These are phyloP conservation scores for Dothidotthia symphoricarpi DNA, from an alignment of 2,329 filamentous ascomycete genomes.

Conservation along the genomic window DNA sequence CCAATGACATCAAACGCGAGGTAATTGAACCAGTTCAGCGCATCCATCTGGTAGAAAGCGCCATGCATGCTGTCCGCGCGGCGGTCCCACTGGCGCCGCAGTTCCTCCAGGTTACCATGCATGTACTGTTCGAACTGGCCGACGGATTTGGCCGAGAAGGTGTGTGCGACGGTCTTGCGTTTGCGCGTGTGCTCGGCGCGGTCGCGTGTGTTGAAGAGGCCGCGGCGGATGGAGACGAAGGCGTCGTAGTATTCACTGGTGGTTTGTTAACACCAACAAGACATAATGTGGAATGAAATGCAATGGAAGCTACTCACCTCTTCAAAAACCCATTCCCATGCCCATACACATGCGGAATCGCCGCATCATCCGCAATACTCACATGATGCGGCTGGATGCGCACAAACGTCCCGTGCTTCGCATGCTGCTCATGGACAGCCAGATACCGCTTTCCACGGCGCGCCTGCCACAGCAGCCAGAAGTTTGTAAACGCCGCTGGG, in stretches of 20 bases:
- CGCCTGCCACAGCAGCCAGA: conserved; percentile 70
- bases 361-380: conserved; percentile 75
- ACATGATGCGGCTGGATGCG: conserved; percentile 83
- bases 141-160: conserved; percentile 79
- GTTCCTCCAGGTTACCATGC: conserved; percentile 70
- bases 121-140: conserved; percentile 88
- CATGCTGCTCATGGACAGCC: conserved; percentile 70
- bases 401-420: conserved; percentile 74
- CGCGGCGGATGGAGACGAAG: conserved; percentile 81
- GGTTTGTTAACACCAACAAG: background rate
- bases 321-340: conserved; percentile 54
- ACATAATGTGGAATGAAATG: no score
- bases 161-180: conserved; percentile 83
- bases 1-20: conserved; percentile 55
- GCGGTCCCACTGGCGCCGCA: conserved; percentile 70
- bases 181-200: conserved; percentile 81
- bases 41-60: conserved; percentile 65
- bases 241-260: conserved; percentile 81
- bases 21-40: conserved; percentile 78
- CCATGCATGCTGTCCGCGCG: conserved; percentile 55
- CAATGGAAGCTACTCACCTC: conserved; percentile 32
- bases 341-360: conserved; percentile 74
- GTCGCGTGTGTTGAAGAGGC: conserved; percentile 86
- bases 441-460: conserved; percentile 60
- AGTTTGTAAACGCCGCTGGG: conserved; percentile 66